Evolutionary conservation across 2,329 filamentous ascomycete genomes (phyloP), one percentile per base, ranked within the genome.

Genomic region (Alternaria alternata): DNA sequence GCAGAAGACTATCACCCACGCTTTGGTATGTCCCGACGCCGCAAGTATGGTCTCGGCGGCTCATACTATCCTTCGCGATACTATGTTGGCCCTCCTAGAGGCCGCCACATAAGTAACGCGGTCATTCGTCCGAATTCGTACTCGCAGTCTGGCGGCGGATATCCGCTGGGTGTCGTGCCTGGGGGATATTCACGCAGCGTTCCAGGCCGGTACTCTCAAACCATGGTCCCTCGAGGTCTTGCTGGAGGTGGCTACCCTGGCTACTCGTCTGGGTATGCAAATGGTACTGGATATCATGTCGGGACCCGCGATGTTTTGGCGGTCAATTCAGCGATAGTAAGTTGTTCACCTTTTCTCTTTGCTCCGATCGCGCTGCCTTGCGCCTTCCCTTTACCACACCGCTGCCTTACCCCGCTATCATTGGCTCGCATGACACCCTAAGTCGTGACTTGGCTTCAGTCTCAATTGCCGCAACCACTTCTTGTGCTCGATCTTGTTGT

Each of bases 31-130:
- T 48, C 63, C 41, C 63, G 63, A 57, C 72, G 63, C 20, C 68
- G 68, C 32, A 64, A 60, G 22, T 62, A 66, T 47, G 73, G 67
- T 11, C 36, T 66, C 8, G 63, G 68, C 22, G 65, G 65, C 32
- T 54, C 68, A 4, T 75, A 75, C 63, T 75, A 74, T 51, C 73
- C 73, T 16, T 56, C 66, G 4, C 62, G 61, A 20, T 75, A 75
- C 64, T 75, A 74, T 49, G 14, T 44, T 52, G 61, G 63, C 9
- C 58, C 63, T 18, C 73, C 67, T 22, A 18, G 26, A 39, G 60
- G 52, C 34, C 61, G 56, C 39, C 64, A 64, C 32, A 51, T 56
- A 16, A 48, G 51, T 24, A 44, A 42, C 28, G 55, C 41, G 24
- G 16, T 59, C n/a, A 43, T 30, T 4, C 36, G 60, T 32, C 54